Percentiles rank a stretch among this genome's conserved stretches.
These are phyloP conservation scores for Heritiera fomes DNA, from an alignment of 345 rosid genomes.

Conservation along the genomic window DNA sequence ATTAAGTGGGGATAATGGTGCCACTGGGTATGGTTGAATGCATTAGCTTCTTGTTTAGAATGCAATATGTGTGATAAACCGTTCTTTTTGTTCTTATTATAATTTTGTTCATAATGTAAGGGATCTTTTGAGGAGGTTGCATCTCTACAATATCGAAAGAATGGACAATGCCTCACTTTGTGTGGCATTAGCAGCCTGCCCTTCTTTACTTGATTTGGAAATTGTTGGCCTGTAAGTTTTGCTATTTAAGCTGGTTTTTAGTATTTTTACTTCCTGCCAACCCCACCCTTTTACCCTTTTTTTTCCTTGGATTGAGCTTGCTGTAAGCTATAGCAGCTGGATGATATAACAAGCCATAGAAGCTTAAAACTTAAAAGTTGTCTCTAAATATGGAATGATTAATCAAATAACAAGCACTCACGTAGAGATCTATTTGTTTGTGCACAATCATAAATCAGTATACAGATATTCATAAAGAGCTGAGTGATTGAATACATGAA, in stretches of 20 bases:
- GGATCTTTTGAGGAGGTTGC: conserved; percentile 69
- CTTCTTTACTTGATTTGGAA: conserved; percentile 76
- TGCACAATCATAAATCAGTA: neutral
- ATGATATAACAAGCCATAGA: neutral
- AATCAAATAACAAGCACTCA: neutral
- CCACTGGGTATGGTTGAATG: conserved; percentile 54
- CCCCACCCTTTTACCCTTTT: neutral
- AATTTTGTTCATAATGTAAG: conserved; percentile 37
- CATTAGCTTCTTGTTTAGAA: conserved; percentile 12
- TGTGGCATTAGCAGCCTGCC: conserved; percentile 63
- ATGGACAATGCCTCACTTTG: conserved; percentile 57
- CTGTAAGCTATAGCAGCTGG: neutral
- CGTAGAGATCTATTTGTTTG: neutral
- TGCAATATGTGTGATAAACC: neutral
- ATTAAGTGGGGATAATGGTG: conserved; percentile 48
- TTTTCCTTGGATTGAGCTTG: conserved; percentile 16
- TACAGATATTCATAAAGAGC: neutral
- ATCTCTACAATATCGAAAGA: conserved; percentile 70
- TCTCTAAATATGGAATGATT: neutral
- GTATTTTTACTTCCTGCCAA: neutral
- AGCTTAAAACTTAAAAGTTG: conserved; percentile 7
- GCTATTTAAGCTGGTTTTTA: conserved; percentile 16
- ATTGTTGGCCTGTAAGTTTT: conserved; percentile 83
- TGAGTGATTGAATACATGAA: neutral
- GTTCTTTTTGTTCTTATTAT: conserved; percentile 15